A percentile compares a stretch with the other conserved stretches of the same genome.
phyloP scores from a whole-genome alignment of 768 basidiomycete species.

The Candolleomyces aberdarensis region DNA sequence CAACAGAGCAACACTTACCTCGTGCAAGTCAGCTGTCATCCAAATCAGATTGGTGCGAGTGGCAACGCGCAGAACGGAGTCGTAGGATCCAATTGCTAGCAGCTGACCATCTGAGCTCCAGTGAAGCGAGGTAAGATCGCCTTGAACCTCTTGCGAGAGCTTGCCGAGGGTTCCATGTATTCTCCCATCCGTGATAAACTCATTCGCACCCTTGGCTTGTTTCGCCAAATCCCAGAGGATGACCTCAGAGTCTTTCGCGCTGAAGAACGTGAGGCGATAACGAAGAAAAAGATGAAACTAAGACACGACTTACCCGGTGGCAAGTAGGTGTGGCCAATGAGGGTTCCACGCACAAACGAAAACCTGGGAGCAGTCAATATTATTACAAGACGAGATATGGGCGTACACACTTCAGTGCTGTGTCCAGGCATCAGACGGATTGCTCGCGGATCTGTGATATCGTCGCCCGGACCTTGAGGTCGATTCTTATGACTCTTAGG shows the following conservation, averaged over 20 bases:
- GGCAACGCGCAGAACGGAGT: conserved; percentile 66
- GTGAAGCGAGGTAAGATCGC: conserved; percentile 73
- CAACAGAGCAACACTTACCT: conserved; percentile 41
- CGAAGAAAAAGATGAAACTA: background rate
- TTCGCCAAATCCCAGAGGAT: conserved; percentile 69
- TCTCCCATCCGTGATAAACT: conserved; percentile 28
- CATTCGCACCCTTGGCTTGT: conserved; percentile 26
- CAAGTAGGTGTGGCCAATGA: conserved; percentile 50
- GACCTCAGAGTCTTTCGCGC: conserved; percentile 75
- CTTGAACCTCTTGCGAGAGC: conserved; percentile 41
- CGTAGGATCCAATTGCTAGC: conserved; percentile 77
- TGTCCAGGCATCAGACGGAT: conserved; percentile 55
- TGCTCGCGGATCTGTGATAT: conserved; percentile 37
- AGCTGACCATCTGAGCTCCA: conserved; percentile 76
- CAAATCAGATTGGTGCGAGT: conserved; percentile 59
- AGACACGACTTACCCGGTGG: conserved; percentile 58
- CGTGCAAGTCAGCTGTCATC: conserved; percentile 60
- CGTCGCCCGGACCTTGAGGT: conserved; percentile 40
- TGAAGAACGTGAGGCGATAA: conserved; percentile 19
- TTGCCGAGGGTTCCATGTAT: conserved; percentile 48
- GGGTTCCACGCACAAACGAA: conserved; percentile 85
- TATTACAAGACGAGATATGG: background rate
- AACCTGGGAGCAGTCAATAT: conserved; percentile 36
- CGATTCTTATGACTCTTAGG: conserved; percentile 30
- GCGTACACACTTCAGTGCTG: conserved; percentile 48